phyloP scores from a whole-genome alignment of 1,284 basidiomycete species.

The Cryptococcus maquisensis region DNA sequence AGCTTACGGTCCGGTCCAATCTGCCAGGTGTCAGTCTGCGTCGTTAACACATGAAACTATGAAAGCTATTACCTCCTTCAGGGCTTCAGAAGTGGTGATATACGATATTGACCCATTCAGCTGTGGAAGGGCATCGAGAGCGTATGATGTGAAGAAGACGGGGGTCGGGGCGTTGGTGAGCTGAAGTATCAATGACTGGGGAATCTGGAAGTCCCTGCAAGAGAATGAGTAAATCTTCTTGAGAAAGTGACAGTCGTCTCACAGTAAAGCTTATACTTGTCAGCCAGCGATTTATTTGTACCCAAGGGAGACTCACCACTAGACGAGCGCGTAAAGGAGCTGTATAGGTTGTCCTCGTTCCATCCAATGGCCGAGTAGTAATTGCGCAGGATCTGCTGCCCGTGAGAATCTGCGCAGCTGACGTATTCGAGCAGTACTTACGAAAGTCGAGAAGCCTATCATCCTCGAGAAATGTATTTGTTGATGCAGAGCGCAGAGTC shows the following conservation, averaged over 20 bases:
- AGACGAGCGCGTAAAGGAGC: conserved; percentile 82
- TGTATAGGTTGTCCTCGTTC: conserved; percentile 94
- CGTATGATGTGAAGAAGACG: conserved; percentile 84
- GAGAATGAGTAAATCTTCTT: background rate
- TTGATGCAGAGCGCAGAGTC: background rate
- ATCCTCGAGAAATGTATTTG: conserved; percentile 2
- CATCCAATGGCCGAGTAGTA: conserved; percentile 89
- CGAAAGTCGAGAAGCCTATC: conserved; percentile 15
- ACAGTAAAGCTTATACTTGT: background rate
- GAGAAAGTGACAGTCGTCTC: background rate
- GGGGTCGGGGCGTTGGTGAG: conserved; percentile 87
- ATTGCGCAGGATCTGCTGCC: conserved; percentile 22
- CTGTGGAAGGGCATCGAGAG: conserved; percentile 84
- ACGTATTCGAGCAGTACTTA: conserved; percentile 1
- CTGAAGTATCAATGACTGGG: conserved; percentile 52
- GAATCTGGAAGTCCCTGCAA: conserved; percentile 38
- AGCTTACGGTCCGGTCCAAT: conserved; percentile 62
- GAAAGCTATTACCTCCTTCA: conserved; percentile 57
- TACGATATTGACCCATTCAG: conserved; percentile 90
- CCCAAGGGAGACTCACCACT: conserved; percentile 59
- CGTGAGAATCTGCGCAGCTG: background rate
- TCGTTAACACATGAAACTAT: background rate
- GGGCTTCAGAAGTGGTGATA: conserved; percentile 79
- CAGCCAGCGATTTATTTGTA: background rate
- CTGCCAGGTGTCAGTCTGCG: conserved; percentile 15